Base-by-base conservation (phyloP, 257 asterid genomes). In the Petunia axillaris region DNA sequence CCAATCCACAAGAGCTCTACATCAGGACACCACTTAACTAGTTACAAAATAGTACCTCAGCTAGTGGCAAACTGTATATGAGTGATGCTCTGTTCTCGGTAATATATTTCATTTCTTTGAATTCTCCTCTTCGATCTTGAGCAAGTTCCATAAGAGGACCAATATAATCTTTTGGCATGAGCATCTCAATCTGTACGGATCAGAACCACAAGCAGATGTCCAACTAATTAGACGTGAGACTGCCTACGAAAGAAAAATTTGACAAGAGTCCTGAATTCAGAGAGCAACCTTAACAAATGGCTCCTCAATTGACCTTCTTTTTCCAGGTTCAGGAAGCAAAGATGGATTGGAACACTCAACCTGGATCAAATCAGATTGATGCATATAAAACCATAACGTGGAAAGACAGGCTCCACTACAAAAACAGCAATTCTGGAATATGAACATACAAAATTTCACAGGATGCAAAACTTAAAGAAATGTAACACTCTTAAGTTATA, bases 91-190 rank as follows among this genome's bases (percentile, higher is more conserved):
- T 83, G 77, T 37, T 91, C 85, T 92, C 99, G 70, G 98, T 86
- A 78, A 95, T 92, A 91, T 89, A 95, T 89, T 91, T 95, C 88
- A 95, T 82, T 89, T 92, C 99, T 84, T 91, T 95, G 87, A 95
- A 95, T 78, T 88, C 97, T 85, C 97, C 99, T 86, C 99, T 88
- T 66, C 99, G 88, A 15, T 95, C 99, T 91, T 95, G 99, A 77
- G 99, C 94, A 82, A 95, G 98, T 89, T 95, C 99, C 99, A 95
- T 95, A 38, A 93, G 90, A 38, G 97, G 86, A 88, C 99, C 99
- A 80, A 95, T 93, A 85, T 91, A 91, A 75, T 92, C 98, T 88
- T 93, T 95, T 78, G 99, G 99, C 16, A 98, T 92, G 79, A 95
- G 96, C 92, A 95, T 70, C 85, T 95, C 99, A 82, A 95, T 91